Evolutionary conservation across 148 eudicot genomes (phyloP).

Genomic region (Arbutus unedo): DNA sequence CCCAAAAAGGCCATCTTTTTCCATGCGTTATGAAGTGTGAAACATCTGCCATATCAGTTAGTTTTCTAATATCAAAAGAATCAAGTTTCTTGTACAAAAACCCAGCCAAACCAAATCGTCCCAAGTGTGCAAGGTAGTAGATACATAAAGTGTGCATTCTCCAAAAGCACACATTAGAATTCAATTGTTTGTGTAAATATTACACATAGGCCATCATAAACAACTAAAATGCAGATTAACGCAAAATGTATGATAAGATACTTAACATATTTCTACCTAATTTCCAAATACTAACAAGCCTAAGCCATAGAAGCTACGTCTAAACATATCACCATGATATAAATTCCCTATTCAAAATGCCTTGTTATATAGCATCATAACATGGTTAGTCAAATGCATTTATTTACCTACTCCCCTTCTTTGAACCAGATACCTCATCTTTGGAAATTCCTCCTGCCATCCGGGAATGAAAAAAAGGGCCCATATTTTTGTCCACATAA

Average conservation of each 20-base stretch:
- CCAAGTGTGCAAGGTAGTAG: neutral
- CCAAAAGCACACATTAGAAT: neutral
- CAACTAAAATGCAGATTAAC: constrained; percentile 1
- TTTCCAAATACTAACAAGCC: constrained; percentile 25
- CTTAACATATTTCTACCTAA: constrained; percentile 5
- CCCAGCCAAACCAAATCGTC: neutral
- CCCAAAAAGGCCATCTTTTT: neutral
- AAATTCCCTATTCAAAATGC: constrained; percentile 39
- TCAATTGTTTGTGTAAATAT: neutral
- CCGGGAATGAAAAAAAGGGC: constrained; percentile 85
- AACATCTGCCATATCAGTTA: neutral
- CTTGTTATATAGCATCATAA: constrained; percentile 50
- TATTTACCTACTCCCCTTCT: constrained; percentile 99
- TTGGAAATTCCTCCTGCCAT: constrained; percentile 99
- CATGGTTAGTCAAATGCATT: constrained; percentile 78
- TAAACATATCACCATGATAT: constrained; percentile 27
- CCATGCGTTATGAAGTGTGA: neutral
- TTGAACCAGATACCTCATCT: constrained; percentile 99
- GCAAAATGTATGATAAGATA: neutral
- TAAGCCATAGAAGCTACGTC: constrained; percentile 18
- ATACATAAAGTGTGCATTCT: neutral
- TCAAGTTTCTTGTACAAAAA: neutral
- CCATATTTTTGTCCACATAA: constrained; percentile 73
- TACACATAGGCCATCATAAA: neutral
- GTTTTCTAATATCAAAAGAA: neutral